These are phyloP conservation scores for Ceratobasidium sp. DNA, from an alignment of 1,284 basidiomycete species.

Conservation along the genomic window DNA sequence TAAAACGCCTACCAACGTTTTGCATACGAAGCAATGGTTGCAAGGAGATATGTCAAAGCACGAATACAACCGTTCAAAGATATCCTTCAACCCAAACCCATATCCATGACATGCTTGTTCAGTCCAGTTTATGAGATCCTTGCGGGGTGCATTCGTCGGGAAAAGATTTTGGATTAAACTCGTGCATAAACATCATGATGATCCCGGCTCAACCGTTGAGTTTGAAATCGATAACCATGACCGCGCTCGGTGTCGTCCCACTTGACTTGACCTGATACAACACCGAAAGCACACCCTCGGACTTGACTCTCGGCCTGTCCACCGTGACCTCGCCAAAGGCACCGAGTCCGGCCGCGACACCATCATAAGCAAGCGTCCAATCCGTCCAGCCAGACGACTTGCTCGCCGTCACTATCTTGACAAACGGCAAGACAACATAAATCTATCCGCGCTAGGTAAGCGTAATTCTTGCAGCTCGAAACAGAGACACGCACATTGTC, in stretches of 20 bases:
- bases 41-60: too few species aligned
- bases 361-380: slow-evolving; percentile 41
- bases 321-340: slow-evolving; percentile 42
- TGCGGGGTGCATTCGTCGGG: too few species aligned
- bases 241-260: slow-evolving; percentile 37
- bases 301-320: slow-evolving; percentile 37
- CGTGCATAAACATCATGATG: neutral
- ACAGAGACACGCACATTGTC: too few species aligned
- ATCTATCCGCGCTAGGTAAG: too few species aligned
- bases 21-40: too few species aligned
- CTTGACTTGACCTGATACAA: slow-evolving; percentile 40
- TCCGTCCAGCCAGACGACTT: slow-evolving; percentile 41
- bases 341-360: slow-evolving; percentile 36
- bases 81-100: too few species aligned
- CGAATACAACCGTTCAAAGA: too few species aligned
- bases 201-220: slow-evolving; percentile 20
- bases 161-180: too few species aligned
- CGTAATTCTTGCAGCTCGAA: too few species aligned
- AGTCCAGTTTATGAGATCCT: too few species aligned
- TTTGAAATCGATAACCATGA: slow-evolving; percentile 38
- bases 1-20: too few species aligned
- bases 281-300: slow-evolving; percentile 38
- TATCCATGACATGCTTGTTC: too few species aligned
- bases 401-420: slow-evolving; percentile 39
- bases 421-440: slow-evolving; percentile 41